Evolutionary conservation across 2,329 filamentous ascomycete genomes (phyloP), one percentile per base, ranked within the genome.

Genomic region (Phaeophleospora eucalypticola): DNA sequence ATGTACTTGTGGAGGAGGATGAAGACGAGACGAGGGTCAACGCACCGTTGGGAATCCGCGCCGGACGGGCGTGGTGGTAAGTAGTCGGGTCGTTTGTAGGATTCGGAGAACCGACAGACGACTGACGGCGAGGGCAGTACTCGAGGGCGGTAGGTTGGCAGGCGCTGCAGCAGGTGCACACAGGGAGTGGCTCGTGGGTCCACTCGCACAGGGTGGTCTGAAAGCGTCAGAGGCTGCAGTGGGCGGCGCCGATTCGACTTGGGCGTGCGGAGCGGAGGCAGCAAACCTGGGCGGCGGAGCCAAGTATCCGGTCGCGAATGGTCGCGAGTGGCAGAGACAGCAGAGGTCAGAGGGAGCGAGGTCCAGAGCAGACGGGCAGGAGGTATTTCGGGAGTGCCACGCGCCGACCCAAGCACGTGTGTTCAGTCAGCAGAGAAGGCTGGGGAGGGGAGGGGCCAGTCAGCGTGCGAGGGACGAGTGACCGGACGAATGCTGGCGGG

Each of bases 171-270:
- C 24, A 12, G n/a, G n/a, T n/a, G n/a, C 20, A 46, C 46, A 47
- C 43, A 43, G 36, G 24, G 16, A 38, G 32, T 43, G 51, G 50
- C 50, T 57, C 54, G 58, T 56, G 54, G 57, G 52, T 48, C 48
- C 45, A 49, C 36, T 51, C 36, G 56, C 45, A 51, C 51, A 50
- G 53, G 37, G 36, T 44, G 24, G 44, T 43, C 45, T 45, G 46
- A 40, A 58, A 54, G 40, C 47, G 56, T 48, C 50, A 47, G 47
- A 36, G 51, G 47, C 53, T 55, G 58, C 58, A 60, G 51, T 7
- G 24, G 24, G 24, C 24, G 24, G 24, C 24, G 24, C 24, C 24
- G 24, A 29, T 29, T 29, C 24, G 24, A 29, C 24, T 6, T 29
- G 7, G 24, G 7, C 6, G 12, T 29, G 24, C 24, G 24, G 24